A percentile compares a stretch with the other conserved stretches of the same genome.
These are phyloP conservation scores for Zygotorulaspora sp. DNA, from an alignment of 805 yeast species.

Conservation along the genomic window DNA sequence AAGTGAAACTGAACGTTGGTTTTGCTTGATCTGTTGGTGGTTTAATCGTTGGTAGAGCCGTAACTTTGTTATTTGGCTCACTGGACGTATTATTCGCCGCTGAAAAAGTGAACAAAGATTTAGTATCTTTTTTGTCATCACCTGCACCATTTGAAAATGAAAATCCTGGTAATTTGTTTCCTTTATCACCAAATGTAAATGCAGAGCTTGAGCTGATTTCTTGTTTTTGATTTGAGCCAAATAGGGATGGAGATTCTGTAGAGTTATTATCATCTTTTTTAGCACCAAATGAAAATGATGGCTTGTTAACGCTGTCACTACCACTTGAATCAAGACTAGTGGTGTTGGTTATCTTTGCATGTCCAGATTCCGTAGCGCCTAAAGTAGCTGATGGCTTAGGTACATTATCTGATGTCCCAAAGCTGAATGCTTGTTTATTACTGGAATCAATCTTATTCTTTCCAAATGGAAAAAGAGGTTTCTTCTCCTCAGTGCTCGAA, in stretches of 20 bases:
- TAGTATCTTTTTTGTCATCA: too few species aligned
- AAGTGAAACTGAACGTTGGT: conserved; percentile 1
- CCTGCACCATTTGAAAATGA: too few species aligned
- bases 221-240: conserved; percentile 4
- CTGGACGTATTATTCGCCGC: not conserved
- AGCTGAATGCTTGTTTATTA: too few species aligned
- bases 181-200: conserved; percentile 6
- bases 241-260: conserved; percentile 6
- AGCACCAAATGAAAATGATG: not conserved
- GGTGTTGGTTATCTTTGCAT: too few species aligned
- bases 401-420: too few species aligned
- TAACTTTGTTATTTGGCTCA: not conserved
- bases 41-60: too few species aligned
- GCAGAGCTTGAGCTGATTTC: conserved; percentile 2
- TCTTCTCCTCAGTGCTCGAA: conserved; percentile 4
- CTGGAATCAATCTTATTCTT: not conserved
- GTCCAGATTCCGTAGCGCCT: too few species aligned
- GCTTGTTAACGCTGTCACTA: conserved; percentile 1
- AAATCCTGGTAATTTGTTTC: too few species aligned
- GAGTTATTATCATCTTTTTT: not conserved
- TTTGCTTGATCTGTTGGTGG: too few species aligned
- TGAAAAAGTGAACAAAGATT: too few species aligned
- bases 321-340: conserved; percentile 12
- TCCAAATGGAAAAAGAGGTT: conserved; percentile 13
- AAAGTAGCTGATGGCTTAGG: too few species aligned